Evolutionary conservation across 2,329 filamentous ascomycete genomes (phyloP).

Genomic region (Tetracladium maxilliforme): DNA sequence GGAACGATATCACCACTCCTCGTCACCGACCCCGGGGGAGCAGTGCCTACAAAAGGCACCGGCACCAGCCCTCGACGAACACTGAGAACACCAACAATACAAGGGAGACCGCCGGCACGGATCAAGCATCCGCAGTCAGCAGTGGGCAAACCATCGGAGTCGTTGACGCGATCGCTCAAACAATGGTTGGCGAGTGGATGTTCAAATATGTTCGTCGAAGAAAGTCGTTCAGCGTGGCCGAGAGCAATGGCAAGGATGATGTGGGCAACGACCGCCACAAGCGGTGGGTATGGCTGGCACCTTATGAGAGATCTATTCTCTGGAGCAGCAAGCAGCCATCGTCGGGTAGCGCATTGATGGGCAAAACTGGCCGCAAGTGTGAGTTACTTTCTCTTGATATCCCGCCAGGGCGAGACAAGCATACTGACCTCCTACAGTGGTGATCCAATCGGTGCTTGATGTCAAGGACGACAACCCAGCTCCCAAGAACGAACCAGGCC

Average conservation of each 20-base stretch:
- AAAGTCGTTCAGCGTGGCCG: slow-evolving; percentile 76
- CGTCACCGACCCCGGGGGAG: slow-evolving; percentile 22
- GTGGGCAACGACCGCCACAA: slow-evolving; percentile 64
- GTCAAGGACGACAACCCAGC: slow-evolving; percentile 86
- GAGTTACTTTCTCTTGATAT: slow-evolving; percentile 27
- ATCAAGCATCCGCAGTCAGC: slow-evolving; percentile 24
- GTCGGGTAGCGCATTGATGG: slow-evolving; percentile 73
- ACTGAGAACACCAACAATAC: slow-evolving; percentile 39
- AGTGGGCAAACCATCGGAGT: slow-evolving; percentile 59
- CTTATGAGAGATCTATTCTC: slow-evolving; percentile 89
- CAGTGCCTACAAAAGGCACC: slow-evolving; percentile 28
- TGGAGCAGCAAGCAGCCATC: slow-evolving; percentile 98
- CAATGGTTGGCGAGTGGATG: slow-evolving; percentile 98
- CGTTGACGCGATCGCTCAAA: slow-evolving; percentile 92
- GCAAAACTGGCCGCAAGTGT: slow-evolving; percentile 91
- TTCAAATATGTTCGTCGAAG: slow-evolving; percentile 78
- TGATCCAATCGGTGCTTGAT: slow-evolving; percentile 90
- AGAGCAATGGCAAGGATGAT: slow-evolving; percentile 51
- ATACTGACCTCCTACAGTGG: slow-evolving; percentile 42
- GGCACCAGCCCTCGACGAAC: slow-evolving; percentile 44
- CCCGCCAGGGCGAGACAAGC: slow-evolving; percentile 2
- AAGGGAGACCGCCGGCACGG: slow-evolving; percentile 17
- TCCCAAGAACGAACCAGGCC: slow-evolving; percentile 46
- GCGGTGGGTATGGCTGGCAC: slow-evolving; percentile 96
- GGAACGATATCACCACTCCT: slow-evolving; percentile 55